Conservation (phyloP, 192 early-diverging fungal genomes). For the Irineochytrium annulatum region DNA sequence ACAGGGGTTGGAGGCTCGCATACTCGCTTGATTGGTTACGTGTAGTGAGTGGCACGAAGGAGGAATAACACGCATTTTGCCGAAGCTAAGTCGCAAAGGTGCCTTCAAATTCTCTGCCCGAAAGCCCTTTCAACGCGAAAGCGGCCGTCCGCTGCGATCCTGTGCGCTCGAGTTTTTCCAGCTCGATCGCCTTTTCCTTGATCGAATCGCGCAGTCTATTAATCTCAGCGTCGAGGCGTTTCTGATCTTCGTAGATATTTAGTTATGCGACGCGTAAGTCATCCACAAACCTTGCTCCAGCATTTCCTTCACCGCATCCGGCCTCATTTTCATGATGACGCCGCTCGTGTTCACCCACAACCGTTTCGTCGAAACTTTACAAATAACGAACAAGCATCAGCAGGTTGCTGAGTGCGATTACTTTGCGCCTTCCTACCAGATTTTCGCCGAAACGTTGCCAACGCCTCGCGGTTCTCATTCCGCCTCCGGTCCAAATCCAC, state of each 20-base stretch:
- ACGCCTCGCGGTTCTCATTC: constrained; percentile 33
- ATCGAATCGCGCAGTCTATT: constrained; percentile 18
- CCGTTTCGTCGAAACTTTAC: constrained; percentile 7
- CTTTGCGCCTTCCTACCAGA: constrained; percentile 6
- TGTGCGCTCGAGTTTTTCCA: constrained; percentile 20
- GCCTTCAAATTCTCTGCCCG: too few species aligned
- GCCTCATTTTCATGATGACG: constrained; percentile 29
- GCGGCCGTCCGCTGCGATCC: not conserved
- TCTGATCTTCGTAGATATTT: constrained; percentile 14
- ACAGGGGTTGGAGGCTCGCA: too few species aligned
- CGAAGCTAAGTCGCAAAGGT: too few species aligned
- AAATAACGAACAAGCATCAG: not conserved
- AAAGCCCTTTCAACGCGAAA: not conserved
- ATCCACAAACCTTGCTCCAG: constrained; percentile 10
- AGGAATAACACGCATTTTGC: too few species aligned
- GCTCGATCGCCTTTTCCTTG: constrained; percentile 12
- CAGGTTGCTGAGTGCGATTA: not conserved
- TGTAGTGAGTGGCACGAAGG: too few species aligned
- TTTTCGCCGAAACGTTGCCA: constrained; percentile 22
- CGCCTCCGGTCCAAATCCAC: constrained; percentile 35
- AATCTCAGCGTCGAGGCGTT: constrained; percentile 29
- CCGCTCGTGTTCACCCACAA: constrained; percentile 33
- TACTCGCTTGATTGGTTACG: too few species aligned
- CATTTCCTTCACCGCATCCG: constrained; percentile 14
- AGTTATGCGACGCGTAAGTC: not conserved